Percentiles rank a stretch among this genome's conserved stretches.
Evolutionary conservation across 139 green algal genomes (phyloP).

Genomic region (Spirogloea muscicola): DNA sequence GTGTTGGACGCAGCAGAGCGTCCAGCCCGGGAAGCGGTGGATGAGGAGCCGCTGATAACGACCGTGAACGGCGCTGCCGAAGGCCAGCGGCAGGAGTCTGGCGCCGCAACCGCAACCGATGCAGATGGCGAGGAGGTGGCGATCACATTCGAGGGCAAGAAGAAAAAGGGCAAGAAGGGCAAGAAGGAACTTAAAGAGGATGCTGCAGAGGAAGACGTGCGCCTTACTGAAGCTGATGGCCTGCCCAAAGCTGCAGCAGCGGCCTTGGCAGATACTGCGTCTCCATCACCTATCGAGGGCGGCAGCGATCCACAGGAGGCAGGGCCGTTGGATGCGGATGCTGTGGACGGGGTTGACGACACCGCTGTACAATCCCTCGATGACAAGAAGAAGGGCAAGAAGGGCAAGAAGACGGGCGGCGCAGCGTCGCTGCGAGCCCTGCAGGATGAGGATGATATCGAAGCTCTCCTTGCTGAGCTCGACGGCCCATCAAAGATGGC

Average conservation of each 20-base stretch:
- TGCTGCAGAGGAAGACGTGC: conserved; percentile 16
- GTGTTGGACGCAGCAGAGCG: conserved; percentile 48
- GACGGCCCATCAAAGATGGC: conserved; percentile 4
- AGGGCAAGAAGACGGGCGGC: conserved; percentile 36
- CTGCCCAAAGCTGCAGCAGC: neutral
- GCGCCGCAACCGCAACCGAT: neutral
- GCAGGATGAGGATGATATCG: conserved; percentile 52
- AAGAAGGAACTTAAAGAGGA: conserved; percentile 18
- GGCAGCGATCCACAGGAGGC: neutral
- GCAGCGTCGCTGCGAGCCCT: conserved; percentile 54
- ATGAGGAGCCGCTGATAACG: conserved; percentile 16
- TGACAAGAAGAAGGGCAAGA: conserved; percentile 51
- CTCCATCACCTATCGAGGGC: neutral
- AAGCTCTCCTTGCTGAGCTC: conserved; percentile 11
- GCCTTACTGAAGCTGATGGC: conserved; percentile 50
- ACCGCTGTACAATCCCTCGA: no score
- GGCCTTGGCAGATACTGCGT: neutral
- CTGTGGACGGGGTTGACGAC: neutral
- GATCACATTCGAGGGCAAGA: neutral
- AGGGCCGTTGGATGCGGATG: neutral
- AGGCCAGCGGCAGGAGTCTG: neutral
- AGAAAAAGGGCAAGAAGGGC: conserved; percentile 25
- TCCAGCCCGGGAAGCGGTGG: neutral
- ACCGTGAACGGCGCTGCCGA: conserved; percentile 13
- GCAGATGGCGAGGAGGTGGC: neutral